Base-by-base conservation (phyloP, 805 yeast species). In the Suhomyces tanzawaensis region DNA sequence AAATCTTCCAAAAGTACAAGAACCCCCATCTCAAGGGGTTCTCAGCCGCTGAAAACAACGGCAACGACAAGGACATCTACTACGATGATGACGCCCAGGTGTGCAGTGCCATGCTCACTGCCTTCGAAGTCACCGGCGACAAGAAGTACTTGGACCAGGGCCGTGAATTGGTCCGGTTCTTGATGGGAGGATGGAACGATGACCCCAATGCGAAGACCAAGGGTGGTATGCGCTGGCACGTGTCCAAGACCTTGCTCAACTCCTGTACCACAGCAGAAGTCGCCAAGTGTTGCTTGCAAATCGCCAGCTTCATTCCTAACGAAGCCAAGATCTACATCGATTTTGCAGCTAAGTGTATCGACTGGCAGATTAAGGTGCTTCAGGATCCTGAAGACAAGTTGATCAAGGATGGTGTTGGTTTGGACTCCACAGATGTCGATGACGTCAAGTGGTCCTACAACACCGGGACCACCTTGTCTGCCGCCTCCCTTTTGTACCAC, bases 81-180 rank as follows among this genome's bases (percentile, higher is more conserved):
- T 79, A 79, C 45, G 88, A 82, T 51, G 90, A 82, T 51, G 84
- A 82, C 53, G 90, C 89, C 2, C 90, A 82, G 54, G 77, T 82
- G 11, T 82, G 84, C 12, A 68, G 79, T 48, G 82, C 81, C 3
- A 65, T 80, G 47, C 62, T 83, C 40, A 72, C 79, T 3, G 85
- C 85, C 2, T 82, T 77, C 51, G 88, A 81, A 51, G 85, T 79
- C 17, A 80, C 87, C 1, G 75, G 74, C 1, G 74, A 81, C 44
- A 62, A 62, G 47, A 62, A 63, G 32, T 78, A 67, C 51, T 62
- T 82, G 43, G 78, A 74, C 47, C 65, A 67, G 47, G 84, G 80
- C 6, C 65, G 77, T 34, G 83, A 78, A 45, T 64, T 79, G 48
- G 79, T 74, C 39, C 57, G 77, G 29, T 81, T 81, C 48, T 57